Percentiles rank a stretch among this genome's conserved stretches.
These are phyloP conservation scores for Erodium trifolium DNA, from an alignment of 441 rosid species.

Conservation along the genomic window DNA sequence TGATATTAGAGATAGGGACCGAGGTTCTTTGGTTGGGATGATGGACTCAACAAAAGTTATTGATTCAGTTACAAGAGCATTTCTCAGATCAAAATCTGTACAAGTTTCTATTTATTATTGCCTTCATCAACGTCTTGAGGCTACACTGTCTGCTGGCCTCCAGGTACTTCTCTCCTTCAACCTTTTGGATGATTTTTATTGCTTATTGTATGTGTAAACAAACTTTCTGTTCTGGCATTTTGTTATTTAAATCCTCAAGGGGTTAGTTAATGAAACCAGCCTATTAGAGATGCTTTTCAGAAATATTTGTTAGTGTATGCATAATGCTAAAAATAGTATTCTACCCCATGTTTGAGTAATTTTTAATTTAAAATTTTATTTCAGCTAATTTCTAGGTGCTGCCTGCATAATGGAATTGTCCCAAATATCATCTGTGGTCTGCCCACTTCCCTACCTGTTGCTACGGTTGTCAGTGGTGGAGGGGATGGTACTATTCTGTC, in stretches of 20 bases:
- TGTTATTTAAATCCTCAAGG: not conserved
- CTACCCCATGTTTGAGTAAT: slow-evolving; percentile 6
- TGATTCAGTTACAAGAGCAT: slow-evolving; percentile 62
- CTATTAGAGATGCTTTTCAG: slow-evolving; percentile 6
- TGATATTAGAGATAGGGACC: slow-evolving; percentile 55
- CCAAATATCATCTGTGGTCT: slow-evolving; percentile 83
- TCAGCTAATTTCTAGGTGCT: slow-evolving; percentile 87
- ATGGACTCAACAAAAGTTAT: slow-evolving; percentile 55
- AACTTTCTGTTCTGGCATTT: not conserved
- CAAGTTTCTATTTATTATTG: slow-evolving; percentile 68
- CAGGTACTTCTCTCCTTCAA: slow-evolving; percentile 46
- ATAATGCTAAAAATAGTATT: slow-evolving; percentile 1
- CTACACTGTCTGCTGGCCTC: slow-evolving; percentile 50
- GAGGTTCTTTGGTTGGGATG: slow-evolving; percentile 41
- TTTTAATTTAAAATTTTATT: slow-evolving; percentile 13
- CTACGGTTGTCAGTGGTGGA: slow-evolving; percentile 87
- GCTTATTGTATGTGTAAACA: not conserved
- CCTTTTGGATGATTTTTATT: slow-evolving; percentile 7
- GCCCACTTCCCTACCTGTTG: slow-evolving; percentile 77
- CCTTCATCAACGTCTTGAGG: slow-evolving; percentile 72
- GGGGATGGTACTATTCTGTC: slow-evolving; percentile 82
- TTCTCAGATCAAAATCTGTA: slow-evolving; percentile 69
- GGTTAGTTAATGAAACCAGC: slow-evolving; percentile 13
- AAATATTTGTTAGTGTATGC: slow-evolving; percentile 8
- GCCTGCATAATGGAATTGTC: slow-evolving; percentile 68